Conservation (phyloP, 208 protist genomes). For the Leptomonas pyrrhocoris region DNA sequence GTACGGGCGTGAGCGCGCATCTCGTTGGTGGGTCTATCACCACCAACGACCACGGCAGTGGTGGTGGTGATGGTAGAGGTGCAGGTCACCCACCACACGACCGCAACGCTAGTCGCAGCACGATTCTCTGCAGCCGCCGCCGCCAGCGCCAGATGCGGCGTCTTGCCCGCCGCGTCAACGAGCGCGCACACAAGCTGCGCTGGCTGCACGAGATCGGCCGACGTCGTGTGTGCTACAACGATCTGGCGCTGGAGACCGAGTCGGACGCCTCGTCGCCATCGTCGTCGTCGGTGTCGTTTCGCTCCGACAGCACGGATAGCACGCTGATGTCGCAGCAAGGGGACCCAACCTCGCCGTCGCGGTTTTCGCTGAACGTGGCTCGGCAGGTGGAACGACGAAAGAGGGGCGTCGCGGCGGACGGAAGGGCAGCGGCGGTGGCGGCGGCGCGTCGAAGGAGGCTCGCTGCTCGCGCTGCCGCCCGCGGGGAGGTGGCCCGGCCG, state of each 20-base stretch:
- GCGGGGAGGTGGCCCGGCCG: constrained; percentile 14
- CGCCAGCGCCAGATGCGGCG: constrained; percentile 32
- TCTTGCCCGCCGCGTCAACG: constrained; percentile 27
- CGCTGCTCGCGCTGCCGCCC: background rate
- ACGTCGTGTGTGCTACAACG: constrained; percentile 28
- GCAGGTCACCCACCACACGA: background rate
- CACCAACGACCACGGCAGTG: background rate
- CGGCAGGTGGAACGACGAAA: constrained; percentile 15
- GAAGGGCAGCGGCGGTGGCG: background rate
- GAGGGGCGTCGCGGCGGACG: background rate
- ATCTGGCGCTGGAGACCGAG: constrained; percentile 20
- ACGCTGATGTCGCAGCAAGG: background rate
- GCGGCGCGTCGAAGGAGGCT: background rate
- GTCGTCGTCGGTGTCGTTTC: background rate
- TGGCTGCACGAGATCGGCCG: constrained; percentile 31
- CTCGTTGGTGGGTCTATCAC: no score
- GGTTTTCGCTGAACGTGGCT: constrained; percentile 20
- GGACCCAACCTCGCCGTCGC: background rate
- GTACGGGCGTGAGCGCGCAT: background rate
- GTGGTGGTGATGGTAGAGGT: background rate
- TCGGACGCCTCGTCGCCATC: constrained; percentile 21
- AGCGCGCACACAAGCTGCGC: constrained; percentile 27
- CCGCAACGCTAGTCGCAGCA: background rate
- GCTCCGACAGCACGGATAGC: background rate
- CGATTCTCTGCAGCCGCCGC: background rate